These are phyloP conservation scores for Penicillium sp. DNA, from an alignment of 2,329 filamentous ascomycete species.

Conservation along the genomic window DNA sequence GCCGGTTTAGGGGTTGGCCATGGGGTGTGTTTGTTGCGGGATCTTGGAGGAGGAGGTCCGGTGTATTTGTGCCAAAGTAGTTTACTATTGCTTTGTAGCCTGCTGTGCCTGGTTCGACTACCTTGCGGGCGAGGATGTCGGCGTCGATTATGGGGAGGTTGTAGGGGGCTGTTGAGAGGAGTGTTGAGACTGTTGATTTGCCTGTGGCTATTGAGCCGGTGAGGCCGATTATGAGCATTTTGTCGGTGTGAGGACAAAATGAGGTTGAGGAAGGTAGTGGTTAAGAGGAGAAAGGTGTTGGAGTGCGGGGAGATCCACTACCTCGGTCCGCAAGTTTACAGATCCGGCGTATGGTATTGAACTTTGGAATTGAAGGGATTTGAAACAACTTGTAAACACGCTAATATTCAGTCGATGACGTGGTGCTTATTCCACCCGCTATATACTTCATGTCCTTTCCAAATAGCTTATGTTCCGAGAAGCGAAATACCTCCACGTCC, in stretches of 20 bases:
- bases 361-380: background rate
- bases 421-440: background rate
- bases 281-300: background rate
- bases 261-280: background rate
- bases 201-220: slow-evolving; percentile 97
- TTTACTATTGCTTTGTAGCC: slow-evolving; percentile 81
- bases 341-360: no score
- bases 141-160: slow-evolving; percentile 90
- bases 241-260: background rate
- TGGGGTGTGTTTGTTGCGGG: slow-evolving; percentile 30
- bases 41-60: slow-evolving; percentile 73
- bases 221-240: slow-evolving; percentile 91
- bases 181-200: slow-evolving; percentile 89
- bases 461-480: background rate
- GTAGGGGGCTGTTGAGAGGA: slow-evolving; percentile 79
- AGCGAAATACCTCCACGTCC: background rate
- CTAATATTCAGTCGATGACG: background rate
- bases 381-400: background rate
- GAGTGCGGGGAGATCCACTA: slow-evolving; percentile 25
- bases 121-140: slow-evolving; percentile 85
- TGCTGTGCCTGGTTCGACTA: slow-evolving; percentile 86
- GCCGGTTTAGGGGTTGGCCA: slow-evolving; percentile 73
- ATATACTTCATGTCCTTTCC: background rate
- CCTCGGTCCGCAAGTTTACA: slow-evolving; percentile 18
- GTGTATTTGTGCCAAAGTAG: slow-evolving; percentile 79